A percentile compares a stretch with the other conserved stretches of the same genome.
These are phyloP conservation scores for Protea cynaroides DNA, from an alignment of 164 flowering plant species.

Conservation along the genomic window DNA sequence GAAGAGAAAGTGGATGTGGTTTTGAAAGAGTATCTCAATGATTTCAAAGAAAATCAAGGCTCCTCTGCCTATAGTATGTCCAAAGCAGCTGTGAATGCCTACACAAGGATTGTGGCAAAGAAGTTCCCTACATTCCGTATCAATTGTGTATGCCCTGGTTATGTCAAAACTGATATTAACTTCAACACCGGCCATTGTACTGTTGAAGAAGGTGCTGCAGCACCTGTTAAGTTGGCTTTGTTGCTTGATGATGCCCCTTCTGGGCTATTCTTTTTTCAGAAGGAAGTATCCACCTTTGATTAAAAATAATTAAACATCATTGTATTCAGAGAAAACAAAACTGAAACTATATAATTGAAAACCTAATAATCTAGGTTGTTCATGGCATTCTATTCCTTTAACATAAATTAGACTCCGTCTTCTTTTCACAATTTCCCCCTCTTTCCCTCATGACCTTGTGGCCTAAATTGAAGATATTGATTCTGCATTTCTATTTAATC, in stretches of 20 bases:
- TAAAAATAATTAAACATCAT: no score
- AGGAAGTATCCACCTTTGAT: conserved; percentile 5
- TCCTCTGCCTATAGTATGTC: conserved; percentile 43
- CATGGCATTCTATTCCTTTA: no score
- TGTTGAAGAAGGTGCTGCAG: conserved; percentile 39
- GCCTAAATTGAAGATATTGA: no score
- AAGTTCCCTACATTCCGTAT: conserved; percentile 26
- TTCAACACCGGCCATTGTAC: conserved; percentile 19
- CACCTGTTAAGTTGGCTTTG: conserved; percentile 34
- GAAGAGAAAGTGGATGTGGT: no score
- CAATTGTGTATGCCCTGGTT: conserved; percentile 41
- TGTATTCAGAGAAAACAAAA: no score
- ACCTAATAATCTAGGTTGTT: no score
- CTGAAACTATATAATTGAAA: no score
- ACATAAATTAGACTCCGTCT: no score
- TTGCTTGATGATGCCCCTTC: conserved; percentile 34
- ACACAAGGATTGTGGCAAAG: conserved; percentile 40
- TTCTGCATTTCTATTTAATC: no score
- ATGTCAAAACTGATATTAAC: conserved; percentile 35
- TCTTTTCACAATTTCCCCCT: no score
- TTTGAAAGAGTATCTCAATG: conserved; percentile 11
- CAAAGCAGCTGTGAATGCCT: conserved; percentile 41
- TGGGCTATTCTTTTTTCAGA: conserved; percentile 33
- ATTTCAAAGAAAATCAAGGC: conserved; percentile 28
- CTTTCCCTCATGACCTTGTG: no score